Evolutionary conservation across 1,284 basidiomycete genomes (phyloP), one percentile per base, ranked within the genome.

Genomic region (Tausonia pullulans): DNA sequence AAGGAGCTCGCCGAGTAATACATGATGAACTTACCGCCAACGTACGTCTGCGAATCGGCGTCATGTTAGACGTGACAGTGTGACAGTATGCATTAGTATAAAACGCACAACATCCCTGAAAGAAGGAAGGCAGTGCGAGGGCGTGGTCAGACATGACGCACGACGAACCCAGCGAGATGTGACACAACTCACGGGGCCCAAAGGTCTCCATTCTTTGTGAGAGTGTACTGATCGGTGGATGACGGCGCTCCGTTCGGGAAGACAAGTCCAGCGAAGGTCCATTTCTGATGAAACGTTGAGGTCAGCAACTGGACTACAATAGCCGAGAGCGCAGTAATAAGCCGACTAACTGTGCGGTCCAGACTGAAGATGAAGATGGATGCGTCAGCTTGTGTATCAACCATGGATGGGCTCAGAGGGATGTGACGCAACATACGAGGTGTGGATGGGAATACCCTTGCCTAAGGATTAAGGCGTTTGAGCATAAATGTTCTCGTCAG

Each of bases 201-300:
- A 13, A 69, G 68, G 14, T 66, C 63, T 9, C 81, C 81, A 65
- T 83, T 80, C 1, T 75, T 73, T 0, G 75, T 79, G 14, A 76
- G 76, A 14, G 81, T 83, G 70, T 79, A 83, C 51, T 72, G 49
- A 66, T 82, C 78, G 3, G 82, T 82, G 14, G 14, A 44, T 78
- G 81, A 80, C 48, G 76, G 73, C 10, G 80, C 75, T 49, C 81
- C 81, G 65, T 79, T 75, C 3, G 81, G 80, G 76, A 78, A 84
- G 8, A 83, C 81, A 14, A 70, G 70, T n/a, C 82, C 82, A 10
- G 75, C 72, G 5, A 75, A 68, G 5, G 78, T 81, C 81, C 80
- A 84, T 14, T 58, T 62, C 60, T 64, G 27, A 48, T 5, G n/a
- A n/a, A n/a, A n/a, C n/a, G n/a, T n/a, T n/a, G n/a, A n/a, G n/a